Conservation (phyloP, 73 alveolate species). For the Blepharisma japonicum region DNA sequence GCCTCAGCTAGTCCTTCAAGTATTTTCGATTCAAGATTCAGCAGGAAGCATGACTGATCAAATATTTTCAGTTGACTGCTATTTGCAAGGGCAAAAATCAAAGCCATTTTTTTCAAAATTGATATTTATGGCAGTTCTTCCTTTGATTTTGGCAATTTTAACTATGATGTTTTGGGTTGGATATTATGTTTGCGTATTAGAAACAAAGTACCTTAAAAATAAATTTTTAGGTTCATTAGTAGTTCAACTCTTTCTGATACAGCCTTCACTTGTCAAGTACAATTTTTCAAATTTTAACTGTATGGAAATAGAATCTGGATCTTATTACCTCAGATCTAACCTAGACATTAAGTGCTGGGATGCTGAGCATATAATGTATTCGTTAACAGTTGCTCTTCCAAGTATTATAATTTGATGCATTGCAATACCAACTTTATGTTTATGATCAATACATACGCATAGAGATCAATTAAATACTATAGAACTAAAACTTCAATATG, state of each 20-base stretch:
- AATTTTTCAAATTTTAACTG: not conserved
- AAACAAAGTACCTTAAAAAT: not conserved
- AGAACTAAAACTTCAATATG: constrained; percentile 25
- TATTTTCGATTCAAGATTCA: not conserved
- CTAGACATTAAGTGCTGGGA: not conserved
- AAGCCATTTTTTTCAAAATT: not conserved
- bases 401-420: constrained; percentile 40
- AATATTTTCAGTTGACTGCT: constrained; percentile 26
- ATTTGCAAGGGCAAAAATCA: not conserved
- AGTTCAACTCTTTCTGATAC: not conserved
- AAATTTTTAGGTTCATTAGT: not conserved
- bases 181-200: not conserved
- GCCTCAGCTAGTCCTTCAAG: constrained; percentile 38
- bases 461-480: not conserved
- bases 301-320: not conserved
- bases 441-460: not conserved
- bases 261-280: not conserved
- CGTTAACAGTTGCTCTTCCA: constrained; percentile 41
- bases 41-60: not conserved
- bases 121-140: not conserved
- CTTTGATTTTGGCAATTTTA: not conserved
- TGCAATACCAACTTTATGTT: constrained; percentile 44
- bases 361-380: not conserved
- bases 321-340: not conserved
- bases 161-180: not conserved